Percentiles rank a stretch among this genome's conserved stretches.
Evolutionary conservation across 2,329 filamentous ascomycete species (phyloP).

Genomic region (Verticillium longisporum): DNA sequence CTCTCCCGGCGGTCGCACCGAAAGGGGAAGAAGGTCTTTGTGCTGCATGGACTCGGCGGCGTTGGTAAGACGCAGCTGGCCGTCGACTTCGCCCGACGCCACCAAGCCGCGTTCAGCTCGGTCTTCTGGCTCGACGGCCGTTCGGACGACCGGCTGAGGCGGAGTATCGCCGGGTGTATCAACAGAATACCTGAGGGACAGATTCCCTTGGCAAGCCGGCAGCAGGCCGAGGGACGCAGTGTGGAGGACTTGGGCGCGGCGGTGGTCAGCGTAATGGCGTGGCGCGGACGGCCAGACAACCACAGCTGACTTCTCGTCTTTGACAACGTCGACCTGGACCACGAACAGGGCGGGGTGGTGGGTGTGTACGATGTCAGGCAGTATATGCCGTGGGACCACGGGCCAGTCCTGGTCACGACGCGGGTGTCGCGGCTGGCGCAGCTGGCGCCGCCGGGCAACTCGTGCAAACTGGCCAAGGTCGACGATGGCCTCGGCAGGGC

Average conservation of each 20-base stretch:
- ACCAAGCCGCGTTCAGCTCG: constrained; percentile 17
- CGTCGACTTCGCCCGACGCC: background rate
- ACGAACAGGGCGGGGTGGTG: background rate
- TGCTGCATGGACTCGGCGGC: constrained; percentile 2
- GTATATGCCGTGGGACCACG: constrained; percentile 18
- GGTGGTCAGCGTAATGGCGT: constrained; percentile 17
- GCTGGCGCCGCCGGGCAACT: constrained; percentile 14
- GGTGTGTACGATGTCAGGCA: constrained; percentile 14
- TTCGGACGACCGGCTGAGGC: constrained; percentile 19
- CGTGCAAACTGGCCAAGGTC: constrained; percentile 13
- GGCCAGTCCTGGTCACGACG: constrained; percentile 20
- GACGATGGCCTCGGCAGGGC: constrained; percentile 14
- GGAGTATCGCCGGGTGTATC: constrained; percentile 17
- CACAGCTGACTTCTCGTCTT: constrained; percentile 23
- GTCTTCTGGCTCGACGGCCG: constrained; percentile 25
- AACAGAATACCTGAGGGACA: constrained; percentile 15
- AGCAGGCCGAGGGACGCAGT: constrained; percentile 9
- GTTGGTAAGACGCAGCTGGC: constrained; percentile 6
- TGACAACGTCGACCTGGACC: constrained; percentile 24
- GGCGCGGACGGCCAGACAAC: constrained; percentile 19
- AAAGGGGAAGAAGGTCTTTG: background rate
- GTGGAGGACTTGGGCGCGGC: constrained; percentile 11
- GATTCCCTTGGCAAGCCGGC: constrained; percentile 2
- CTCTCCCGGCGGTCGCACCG: constrained; percentile 5
- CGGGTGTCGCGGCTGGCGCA: constrained; percentile 13